Evolutionary conservation across 2,329 filamentous ascomycete genomes (phyloP).

Genomic region (Ophiocordyceps unilateralis): DNA sequence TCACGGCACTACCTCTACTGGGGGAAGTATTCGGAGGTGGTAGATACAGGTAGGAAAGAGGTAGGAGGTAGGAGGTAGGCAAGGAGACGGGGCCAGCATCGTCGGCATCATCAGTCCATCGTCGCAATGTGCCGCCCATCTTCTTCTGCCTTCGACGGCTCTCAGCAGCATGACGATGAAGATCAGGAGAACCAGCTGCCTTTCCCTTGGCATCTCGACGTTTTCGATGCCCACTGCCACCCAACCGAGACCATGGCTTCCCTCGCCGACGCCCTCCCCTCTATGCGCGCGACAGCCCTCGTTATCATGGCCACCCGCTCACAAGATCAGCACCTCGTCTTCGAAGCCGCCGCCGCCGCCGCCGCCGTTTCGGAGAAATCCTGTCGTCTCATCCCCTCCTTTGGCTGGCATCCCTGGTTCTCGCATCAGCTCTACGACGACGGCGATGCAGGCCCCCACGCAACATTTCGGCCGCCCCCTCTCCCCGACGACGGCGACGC

Average conservation of each 20-base stretch:
- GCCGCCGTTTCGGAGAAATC: not conserved
- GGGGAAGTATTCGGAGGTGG: no score
- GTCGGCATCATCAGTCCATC: no score
- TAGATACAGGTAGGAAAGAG: no score
- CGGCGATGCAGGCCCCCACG: constrained; percentile 13
- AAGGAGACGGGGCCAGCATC: no score
- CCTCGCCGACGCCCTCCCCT: constrained; percentile 33
- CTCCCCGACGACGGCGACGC: constrained; percentile 5
- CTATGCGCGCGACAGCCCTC: constrained; percentile 48
- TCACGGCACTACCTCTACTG: no score
- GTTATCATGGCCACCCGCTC: constrained; percentile 64
- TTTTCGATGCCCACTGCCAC: constrained; percentile 71
- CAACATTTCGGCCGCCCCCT: constrained; percentile 16
- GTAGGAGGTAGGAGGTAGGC: no score
- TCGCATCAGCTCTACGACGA: constrained; percentile 60
- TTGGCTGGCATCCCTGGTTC: constrained; percentile 83
- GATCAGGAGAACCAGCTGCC: constrained; percentile 3
- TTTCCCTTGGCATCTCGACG: constrained; percentile 54
- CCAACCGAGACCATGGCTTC: constrained; percentile 61
- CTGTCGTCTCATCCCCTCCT: constrained; percentile 41
- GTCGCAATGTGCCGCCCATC: no score
- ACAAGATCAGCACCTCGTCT: constrained; percentile 60
- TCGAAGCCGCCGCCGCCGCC: constrained; percentile 35
- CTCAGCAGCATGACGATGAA: no score
- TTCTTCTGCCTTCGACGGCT: no score